These are phyloP conservation scores for Oenanthe sinensis DNA, from an alignment of 129 eudicot species.

Conservation along the genomic window DNA sequence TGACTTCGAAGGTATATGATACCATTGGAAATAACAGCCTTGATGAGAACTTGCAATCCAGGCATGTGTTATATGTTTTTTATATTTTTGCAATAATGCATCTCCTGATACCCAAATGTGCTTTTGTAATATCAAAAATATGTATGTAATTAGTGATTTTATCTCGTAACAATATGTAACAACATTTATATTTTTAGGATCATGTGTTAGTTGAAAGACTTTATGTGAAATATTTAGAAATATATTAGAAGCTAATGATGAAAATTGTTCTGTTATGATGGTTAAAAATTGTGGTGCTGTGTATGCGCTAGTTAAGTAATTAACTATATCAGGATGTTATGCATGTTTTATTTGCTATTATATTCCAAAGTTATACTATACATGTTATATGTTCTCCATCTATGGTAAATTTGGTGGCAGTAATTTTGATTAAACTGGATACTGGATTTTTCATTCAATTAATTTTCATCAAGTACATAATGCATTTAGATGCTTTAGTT, in stretches of 20 bases:
- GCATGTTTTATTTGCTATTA: neutral
- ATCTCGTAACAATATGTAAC: neutral
- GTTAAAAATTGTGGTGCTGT: neutral
- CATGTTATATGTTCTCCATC: neutral
- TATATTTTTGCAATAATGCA: neutral
- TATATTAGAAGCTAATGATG: neutral
- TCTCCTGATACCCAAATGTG: neutral
- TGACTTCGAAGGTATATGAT: constrained; percentile 66
- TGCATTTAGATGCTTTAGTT: too few relatives aligned
- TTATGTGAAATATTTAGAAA: neutral
- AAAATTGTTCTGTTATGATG: neutral
- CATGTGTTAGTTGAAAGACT: neutral
- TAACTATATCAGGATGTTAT: neutral
- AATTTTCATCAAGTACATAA: neutral
- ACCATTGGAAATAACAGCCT: constrained; percentile 54
- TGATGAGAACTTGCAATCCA: constrained; percentile 59
- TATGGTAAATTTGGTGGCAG: neutral
- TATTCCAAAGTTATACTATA: neutral
- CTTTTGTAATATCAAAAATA: neutral
- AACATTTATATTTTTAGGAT: neutral
- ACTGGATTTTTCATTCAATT: neutral
- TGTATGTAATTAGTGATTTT: neutral
- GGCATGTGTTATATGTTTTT: constrained; percentile 27
- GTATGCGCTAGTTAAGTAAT: neutral
- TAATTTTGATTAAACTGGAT: neutral